Conservation (phyloP, 2,329 filamentous ascomycete species). For the Penicillium sp. region DNA sequence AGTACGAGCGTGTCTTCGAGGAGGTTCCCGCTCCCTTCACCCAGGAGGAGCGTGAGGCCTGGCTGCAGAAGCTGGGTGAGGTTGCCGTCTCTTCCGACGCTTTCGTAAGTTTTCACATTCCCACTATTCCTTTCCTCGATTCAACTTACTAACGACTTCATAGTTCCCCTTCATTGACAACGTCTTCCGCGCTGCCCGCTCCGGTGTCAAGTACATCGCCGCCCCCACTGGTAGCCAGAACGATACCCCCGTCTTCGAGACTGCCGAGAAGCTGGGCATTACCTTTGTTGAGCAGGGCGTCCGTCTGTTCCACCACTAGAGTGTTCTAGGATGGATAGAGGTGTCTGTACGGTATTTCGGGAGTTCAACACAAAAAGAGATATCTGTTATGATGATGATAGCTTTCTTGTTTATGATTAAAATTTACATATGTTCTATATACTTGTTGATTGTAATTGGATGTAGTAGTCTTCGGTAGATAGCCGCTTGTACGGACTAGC, state of each 20-base stretch:
- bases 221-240: conserved; percentile 76
- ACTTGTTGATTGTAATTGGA: too few relatives aligned
- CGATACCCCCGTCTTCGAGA: conserved; percentile 62
- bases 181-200: conserved; percentile 84
- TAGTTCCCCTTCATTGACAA: conserved; percentile 98
- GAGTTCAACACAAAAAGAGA: conserved; percentile 17
- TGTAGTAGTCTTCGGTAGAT: too few relatives aligned
- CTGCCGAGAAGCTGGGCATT: conserved; percentile 87
- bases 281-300: conserved; percentile 95
- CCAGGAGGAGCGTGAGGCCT: conserved; percentile 77
- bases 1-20: conserved; percentile 88
- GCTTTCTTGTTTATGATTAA: conserved; percentile 24
- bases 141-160: neutral
- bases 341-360: neutral
- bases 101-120: conserved; percentile 65
- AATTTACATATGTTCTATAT: conserved; percentile 13
- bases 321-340: neutral
- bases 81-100: conserved; percentile 92
- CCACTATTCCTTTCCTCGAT: neutral
- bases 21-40: conserved; percentile 83
- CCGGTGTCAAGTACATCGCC: conserved; percentile 93
- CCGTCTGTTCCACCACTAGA: conserved; percentile 90
- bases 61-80: conserved; percentile 72
- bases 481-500: too few relatives aligned
- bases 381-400: conserved; percentile 27